Conservation (phyloP, 2,329 filamentous ascomycete species). For the Nemania diffusa region DNA sequence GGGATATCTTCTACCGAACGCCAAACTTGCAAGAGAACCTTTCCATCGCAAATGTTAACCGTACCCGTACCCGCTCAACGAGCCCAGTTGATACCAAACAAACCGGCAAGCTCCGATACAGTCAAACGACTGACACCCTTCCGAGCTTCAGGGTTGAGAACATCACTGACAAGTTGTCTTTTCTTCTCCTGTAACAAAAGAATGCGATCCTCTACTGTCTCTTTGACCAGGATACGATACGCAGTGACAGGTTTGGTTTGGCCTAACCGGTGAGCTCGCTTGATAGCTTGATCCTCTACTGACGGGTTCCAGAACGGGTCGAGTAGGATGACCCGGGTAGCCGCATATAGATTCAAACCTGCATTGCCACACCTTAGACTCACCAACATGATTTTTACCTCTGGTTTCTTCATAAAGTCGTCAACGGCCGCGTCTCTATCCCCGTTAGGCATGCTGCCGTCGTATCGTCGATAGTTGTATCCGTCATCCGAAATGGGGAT, state of each 20-base stretch:
- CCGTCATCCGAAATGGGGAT: constrained; percentile 45
- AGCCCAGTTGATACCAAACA: constrained; percentile 35
- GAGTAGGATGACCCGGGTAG: constrained; percentile 77
- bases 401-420: constrained; percentile 43
- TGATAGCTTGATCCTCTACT: constrained; percentile 80
- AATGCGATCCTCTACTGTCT: constrained; percentile 80
- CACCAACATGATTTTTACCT: constrained; percentile 69
- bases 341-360: constrained; percentile 76
- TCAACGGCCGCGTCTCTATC: constrained; percentile 44
- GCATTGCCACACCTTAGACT: constrained; percentile 81
- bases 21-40: constrained; percentile 9
- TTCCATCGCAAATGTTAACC: neutral
- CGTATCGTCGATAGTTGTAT: constrained; percentile 47
- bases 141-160: constrained; percentile 37
- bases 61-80: neutral
- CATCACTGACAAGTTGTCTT: constrained; percentile 64
- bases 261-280: constrained; percentile 81
- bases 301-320: constrained; percentile 85
- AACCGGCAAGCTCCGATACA: constrained; percentile 28
- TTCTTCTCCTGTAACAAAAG: constrained; percentile 75
- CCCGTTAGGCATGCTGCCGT: constrained; percentile 45
- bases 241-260: constrained; percentile 72
- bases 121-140: constrained; percentile 28
- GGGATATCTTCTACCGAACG: constrained; percentile 28
- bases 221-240: constrained; percentile 72